These are phyloP conservation scores for Corymbia calophylla DNA, from an alignment of 441 rosid species.

Conservation along the genomic window DNA sequence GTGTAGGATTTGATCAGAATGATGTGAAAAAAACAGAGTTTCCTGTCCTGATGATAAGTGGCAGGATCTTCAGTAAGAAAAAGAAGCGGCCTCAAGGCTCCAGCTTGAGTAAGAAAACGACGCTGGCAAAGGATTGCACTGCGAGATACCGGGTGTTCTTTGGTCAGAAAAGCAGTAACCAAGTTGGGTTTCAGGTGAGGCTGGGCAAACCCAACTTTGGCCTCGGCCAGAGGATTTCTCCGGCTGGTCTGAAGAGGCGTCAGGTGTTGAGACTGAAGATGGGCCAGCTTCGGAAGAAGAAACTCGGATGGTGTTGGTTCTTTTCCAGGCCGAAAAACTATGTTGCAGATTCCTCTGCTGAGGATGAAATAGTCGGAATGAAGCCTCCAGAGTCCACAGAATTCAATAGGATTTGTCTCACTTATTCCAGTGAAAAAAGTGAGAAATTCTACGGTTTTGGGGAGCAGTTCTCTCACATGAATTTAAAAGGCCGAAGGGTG, in stretches of 20 bases:
- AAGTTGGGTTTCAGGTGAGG: constrained; percentile 41
- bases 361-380: constrained; percentile 20
- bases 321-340: constrained; percentile 30
- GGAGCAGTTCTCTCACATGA: constrained; percentile 68
- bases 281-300: constrained; percentile 21
- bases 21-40: constrained; percentile 9
- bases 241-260: constrained; percentile 5
- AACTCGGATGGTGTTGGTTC: constrained; percentile 21
- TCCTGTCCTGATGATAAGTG: constrained; percentile 37
- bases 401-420: constrained; percentile 46
- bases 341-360: constrained; percentile 20
- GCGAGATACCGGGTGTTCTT: constrained; percentile 48
- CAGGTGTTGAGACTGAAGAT: constrained; percentile 22
- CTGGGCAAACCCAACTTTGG: constrained; percentile 25
- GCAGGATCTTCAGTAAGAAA: constrained; percentile 26
- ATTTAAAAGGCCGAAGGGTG: constrained; percentile 62
- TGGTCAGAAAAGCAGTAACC: constrained; percentile 34
- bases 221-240: constrained; percentile 6
- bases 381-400: constrained; percentile 12
- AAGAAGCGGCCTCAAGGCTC: constrained; percentile 11
- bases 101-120: background rate
- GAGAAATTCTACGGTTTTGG: constrained; percentile 67
- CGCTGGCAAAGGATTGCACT: constrained; percentile 2
- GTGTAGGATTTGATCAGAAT: constrained; percentile 6
- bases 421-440: constrained; percentile 44